These are phyloP conservation scores for Ascosphaera pollenicola DNA, from an alignment of 2,329 filamentous ascomycete species.

Conservation along the genomic window DNA sequence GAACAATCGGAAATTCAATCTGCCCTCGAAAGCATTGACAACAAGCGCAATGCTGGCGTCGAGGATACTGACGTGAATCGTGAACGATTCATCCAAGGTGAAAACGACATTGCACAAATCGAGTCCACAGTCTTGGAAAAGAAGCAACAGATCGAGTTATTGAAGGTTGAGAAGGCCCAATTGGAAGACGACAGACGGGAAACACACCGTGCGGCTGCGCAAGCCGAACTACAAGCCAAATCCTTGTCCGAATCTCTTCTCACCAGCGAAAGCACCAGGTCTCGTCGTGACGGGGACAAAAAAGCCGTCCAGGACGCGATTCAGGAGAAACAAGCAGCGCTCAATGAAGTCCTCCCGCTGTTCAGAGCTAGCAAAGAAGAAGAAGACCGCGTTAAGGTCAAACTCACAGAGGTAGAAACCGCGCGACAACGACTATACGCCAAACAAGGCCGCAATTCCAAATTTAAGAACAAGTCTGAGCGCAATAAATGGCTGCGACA, in stretches of 20 bases:
- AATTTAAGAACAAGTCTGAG: conserved; percentile 73
- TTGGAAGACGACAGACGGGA: conserved; percentile 79
- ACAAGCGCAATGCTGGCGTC: conserved; percentile 56
- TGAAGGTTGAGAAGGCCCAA: conserved; percentile 66
- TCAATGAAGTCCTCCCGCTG: conserved; percentile 51
- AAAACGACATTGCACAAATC: conserved; percentile 55
- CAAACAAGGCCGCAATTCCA: conserved; percentile 74
- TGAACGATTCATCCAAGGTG: conserved; percentile 51
- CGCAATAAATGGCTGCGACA: conserved; percentile 62
- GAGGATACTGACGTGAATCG: conserved; percentile 69
- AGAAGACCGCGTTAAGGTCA: conserved; percentile 47
- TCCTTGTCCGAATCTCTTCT: conserved; percentile 64
- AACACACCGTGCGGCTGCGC: conserved; percentile 55
- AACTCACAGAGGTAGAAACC: conserved; percentile 55
- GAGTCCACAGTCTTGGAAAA: conserved; percentile 61
- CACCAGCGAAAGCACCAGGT: conserved; percentile 48
- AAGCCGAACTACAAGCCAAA: conserved; percentile 68
- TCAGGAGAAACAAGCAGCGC: conserved; percentile 49
- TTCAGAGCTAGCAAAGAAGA: conserved; percentile 52
- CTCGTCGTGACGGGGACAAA: conserved; percentile 49
- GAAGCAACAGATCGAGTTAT: conserved; percentile 61
- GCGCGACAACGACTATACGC: conserved; percentile 60
- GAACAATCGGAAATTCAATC: conserved; percentile 63
- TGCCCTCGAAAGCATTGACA: conserved; percentile 64
- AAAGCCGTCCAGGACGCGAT: conserved; percentile 54